Percentiles rank a stretch among this genome's conserved stretches.
Evolutionary conservation across 108 stramenopile genomes (phyloP).

Genomic region (Cyclotella cryptica): DNA sequence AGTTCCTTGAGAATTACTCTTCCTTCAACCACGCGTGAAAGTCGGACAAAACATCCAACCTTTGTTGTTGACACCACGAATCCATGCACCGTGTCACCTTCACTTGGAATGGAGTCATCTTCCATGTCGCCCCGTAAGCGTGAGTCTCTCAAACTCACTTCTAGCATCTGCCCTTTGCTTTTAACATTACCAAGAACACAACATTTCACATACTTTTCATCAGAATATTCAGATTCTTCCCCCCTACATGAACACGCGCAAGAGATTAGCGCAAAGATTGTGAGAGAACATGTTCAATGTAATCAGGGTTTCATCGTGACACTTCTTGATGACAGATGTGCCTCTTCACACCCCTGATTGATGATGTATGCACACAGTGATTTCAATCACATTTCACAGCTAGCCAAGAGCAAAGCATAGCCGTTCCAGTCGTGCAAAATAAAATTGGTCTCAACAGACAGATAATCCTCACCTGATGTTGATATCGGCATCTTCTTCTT

Average conservation of each 20-base stretch:
- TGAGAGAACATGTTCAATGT: constrained; percentile 51
- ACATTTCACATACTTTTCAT: constrained; percentile 74
- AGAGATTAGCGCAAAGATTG: constrained; percentile 39
- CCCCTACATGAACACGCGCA: constrained; percentile 20
- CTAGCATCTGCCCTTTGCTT: constrained; percentile 54
- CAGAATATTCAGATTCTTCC: constrained; percentile 44
- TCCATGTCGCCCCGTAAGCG: constrained; percentile 79
- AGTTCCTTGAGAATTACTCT: constrained; percentile 91
- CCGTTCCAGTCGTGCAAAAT: constrained; percentile 63
- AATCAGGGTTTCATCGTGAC: constrained; percentile 87
- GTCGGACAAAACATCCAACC: constrained; percentile 93
- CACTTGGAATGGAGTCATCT: constrained; percentile 70
- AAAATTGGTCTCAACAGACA: neutral
- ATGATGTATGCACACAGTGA: constrained; percentile 55
- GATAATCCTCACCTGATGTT: constrained; percentile 4
- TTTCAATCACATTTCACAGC: constrained; percentile 61
- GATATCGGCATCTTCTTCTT: constrained; percentile 51
- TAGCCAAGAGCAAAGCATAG: constrained; percentile 24
- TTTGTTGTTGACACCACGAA: constrained; percentile 89
- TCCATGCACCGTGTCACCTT: constrained; percentile 78
- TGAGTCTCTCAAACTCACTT: constrained; percentile 74
- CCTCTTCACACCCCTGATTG: constrained; percentile 86
- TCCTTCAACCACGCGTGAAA: constrained; percentile 81
- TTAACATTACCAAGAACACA: constrained; percentile 62
- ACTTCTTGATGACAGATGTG: constrained; percentile 49